Evolutionary conservation across 495 filamentous ascomycete species (phyloP), one percentile per base, ranked within the genome.

Genomic region (Xylaria telfairii): DNA sequence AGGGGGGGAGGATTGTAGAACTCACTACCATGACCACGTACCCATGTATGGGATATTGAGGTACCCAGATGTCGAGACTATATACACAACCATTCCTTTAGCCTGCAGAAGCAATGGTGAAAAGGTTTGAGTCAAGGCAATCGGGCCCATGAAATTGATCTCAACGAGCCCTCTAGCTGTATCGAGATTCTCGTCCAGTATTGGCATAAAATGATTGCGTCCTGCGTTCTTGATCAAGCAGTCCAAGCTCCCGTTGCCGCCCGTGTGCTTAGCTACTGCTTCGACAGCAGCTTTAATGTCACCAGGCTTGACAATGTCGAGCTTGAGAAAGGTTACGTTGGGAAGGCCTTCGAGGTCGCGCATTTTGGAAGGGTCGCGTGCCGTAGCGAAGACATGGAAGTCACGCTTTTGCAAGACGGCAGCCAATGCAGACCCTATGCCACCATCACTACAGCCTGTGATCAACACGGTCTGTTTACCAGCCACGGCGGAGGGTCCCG

Each of bases 41-140:
- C 77, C 73, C 66, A 80, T 77, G 62, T 77, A 86, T 37, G 79
- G 81, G 12, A 83, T 67, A 54, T 81, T 79, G 2, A 81, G 51
- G 67, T 83, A 71, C 0, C 80, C 84, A 13, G 81, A 81, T 15
- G 85, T 75, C 0, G 83, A 86, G 8, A 82, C 81, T 53, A 85
- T 82, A 59, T 83, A 85, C 28, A 84, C 79, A 13, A 85, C 77
- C 12, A 79, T 82, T 3, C 86, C 85, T 65, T 83, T 69, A 26
- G 84, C 72, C 49, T 79, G 67, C 37, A 84, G 79, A 1, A 87
- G 72, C 59, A 87, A 65, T 8, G 81, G 81, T 1, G 77, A 67
- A 72, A 85, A 87, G 0, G 80, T 81, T 71, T 84, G 77, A 8
- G 75, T 73, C 49, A 85, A 69, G 15, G 75, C 74, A 34, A 87